Base-by-base conservation (phyloP, 1,139 yeast genomes). In the Taphrina pruni region DNA sequence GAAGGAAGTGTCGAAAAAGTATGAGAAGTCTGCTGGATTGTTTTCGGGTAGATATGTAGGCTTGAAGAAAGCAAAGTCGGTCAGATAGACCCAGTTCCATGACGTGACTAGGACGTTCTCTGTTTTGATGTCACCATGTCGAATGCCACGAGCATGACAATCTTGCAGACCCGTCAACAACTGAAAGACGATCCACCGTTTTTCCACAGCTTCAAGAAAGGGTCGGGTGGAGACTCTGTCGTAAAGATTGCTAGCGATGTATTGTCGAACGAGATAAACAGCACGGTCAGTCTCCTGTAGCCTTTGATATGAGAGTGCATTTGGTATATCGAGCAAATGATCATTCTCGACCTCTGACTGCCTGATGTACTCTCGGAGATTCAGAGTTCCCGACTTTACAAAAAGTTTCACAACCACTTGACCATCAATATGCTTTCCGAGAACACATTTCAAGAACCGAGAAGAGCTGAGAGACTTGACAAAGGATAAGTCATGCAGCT, bases 11-110 rank as follows among this genome's bases (percentile, higher is more conserved):
- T 94, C 98, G 77, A 92, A 95, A 77, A 88, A 95, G 76, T 93
- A 94, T 0, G 96, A 87, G 75, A 89, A 94, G 73, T 89, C 94
- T n/a, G 94, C 90, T 0, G 98, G 98, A 75, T 95, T 94, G 74
- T 92, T 96, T 73, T 90, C 97, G 0, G 98, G 98, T 39, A 95
- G 79, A 74, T 83, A 88, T 0, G 87, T 87, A 0, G 99, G 99
- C 77, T 95, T 95, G 76, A 85, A 86, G 1, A 87, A 83, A 1
- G 97, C 89, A 79, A 94, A 93, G 78, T 95, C 99, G 0, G 91
- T 81, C 17, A 95, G 76, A 73, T 88, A 80, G 0, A 88, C 81
- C 97, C 97, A 93, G 77, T 91, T 89, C 89, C 97, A 90, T 35
- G 95, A 86, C 0, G 97, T 89, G 1, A 92, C 88, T 70, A 95